Base-by-base conservation (phyloP, 768 basidiomycete species). In the Tephrocybe rancida region DNA sequence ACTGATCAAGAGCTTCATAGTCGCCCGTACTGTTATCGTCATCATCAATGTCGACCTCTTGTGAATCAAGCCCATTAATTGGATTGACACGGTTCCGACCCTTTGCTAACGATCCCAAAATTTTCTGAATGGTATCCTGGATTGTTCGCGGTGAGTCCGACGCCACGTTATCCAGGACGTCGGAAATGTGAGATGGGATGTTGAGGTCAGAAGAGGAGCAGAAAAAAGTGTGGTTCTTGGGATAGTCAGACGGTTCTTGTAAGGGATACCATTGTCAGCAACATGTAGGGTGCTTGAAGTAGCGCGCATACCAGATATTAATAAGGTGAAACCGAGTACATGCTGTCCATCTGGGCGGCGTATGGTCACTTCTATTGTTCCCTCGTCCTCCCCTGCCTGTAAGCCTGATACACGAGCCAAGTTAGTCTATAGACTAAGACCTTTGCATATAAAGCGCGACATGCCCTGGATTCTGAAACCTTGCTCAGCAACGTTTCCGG, bases 181-280 rank as follows among this genome's bases (percentile, higher is more conserved):
- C 57, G 48, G 73, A 64, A 14, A 87, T 52, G 14, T 70, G 66
- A 0, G 70, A 50, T 0, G 78, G 70, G 7, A 82, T 59, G 27
- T 76, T 74, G 3, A 64, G 63, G 49, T 83, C 79, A 32, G 76
- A 72, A 13, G 80, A 74, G 55, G 82, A 85, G 46, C 82, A 76
- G 60, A 87, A 79, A 49, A 79, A 77, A 0, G 76, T 72, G 63
- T 88, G 87, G 53, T 70, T 73, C 24, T 69, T 69, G 0, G 88
- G 88, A 62, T 90, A 90, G 47, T 85, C 83, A 9, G 86, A 83
- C 1, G 85, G 81, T 60, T 87, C 86, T 86, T 55, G 18, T 37
- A 52, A 37, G 19, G 26, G 16, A n/a, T n/a, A n/a, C n/a, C n/a
- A 35, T 22, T 50, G 26, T 49, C 13, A 57, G 22, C 38, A 50